Evolutionary conservation across 2,329 filamentous ascomycete genomes (phyloP), one percentile per base, ranked within the genome.

Genomic region (Ophiostoma tasmaniense): DNA sequence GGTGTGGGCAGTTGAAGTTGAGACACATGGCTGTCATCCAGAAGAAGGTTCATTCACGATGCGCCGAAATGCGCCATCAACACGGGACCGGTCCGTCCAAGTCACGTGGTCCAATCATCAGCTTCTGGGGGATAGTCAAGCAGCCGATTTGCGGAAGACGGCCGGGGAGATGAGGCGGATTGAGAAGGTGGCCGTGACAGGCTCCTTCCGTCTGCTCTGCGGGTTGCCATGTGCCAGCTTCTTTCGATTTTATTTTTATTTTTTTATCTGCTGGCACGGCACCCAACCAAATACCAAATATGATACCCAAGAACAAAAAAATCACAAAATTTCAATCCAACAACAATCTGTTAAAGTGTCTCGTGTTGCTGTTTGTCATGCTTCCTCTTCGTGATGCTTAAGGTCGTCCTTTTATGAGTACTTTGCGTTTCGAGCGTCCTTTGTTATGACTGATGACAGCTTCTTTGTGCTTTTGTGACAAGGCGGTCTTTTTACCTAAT

Each of bases 281-380:
- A 37, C n/a, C 11, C n/a, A 25, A 45, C 42, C 33, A 20, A 65
- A 22, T 39, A 66, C 39, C 25, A 52, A 52, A 50, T 66, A 66
- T 67, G 66, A 67, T 67, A 67, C 66, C 66, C 66, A 68, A 68
- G 45, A 25, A 64, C 59, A 68, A 68, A 68, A 68, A 68, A 68
- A 42, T 62, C 22, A 20, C 35, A 68, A 68, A 42, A 52, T 68
- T 33, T 35, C 66, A 67, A 52, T 25, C 8, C 37, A 28, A 64
- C 33, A 64, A 62, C 37, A 25, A 62, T n/a, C 6, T 35, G 30
- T n/a, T 13, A n/a, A 20, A 8, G 28, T 62, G 59, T 35, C 14
- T 35, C 30, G 2, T n/a, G 30, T 30, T 7, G 3, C 33, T 33
- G 33, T 33, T 33, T 33, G 33, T 33, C 5, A 33, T 2, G 14